phyloP scores from a whole-genome alignment of 495 filamentous ascomycete genomes.

The Lichenothelia convexa region DNA sequence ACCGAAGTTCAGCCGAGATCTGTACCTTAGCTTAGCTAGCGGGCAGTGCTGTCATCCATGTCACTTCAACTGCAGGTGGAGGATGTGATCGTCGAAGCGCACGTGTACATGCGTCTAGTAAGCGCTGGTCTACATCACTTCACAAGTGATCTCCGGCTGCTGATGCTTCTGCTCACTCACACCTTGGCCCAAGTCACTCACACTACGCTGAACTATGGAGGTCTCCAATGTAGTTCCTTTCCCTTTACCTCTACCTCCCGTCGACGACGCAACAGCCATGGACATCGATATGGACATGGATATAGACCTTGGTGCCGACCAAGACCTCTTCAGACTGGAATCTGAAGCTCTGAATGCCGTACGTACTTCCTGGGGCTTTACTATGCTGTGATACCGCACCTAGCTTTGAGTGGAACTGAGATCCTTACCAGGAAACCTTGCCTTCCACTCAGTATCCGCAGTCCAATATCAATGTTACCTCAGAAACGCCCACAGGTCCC shows the following conservation, averaged over 20 bases:
- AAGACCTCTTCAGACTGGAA: conserved; percentile 20
- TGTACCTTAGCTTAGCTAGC: neutral
- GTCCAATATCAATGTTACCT: too few relatives aligned
- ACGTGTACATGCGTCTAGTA: neutral
- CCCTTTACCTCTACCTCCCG: neutral
- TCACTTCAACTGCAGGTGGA: neutral
- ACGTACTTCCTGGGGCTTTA: neutral
- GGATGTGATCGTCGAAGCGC: neutral
- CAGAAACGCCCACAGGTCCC: conserved; percentile 1
- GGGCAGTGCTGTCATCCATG: neutral
- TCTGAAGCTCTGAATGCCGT: conserved; percentile 4
- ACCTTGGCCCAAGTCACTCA: too few relatives aligned
- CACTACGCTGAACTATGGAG: neutral
- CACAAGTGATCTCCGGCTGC: neutral
- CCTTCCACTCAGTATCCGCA: too few relatives aligned
- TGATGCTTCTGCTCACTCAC: neutral
- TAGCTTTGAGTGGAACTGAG: too few relatives aligned
- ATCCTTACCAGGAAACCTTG: too few relatives aligned
- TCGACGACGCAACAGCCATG: conserved; percentile 19
- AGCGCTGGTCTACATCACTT: neutral
- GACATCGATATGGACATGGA: conserved; percentile 54
- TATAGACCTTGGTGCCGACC: conserved; percentile 27
- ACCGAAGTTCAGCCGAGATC: too few relatives aligned
- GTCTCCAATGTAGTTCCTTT: neutral
- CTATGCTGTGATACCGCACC: too few relatives aligned